A percentile compares a stretch with the other conserved stretches of the same genome.
Conservation (phyloP, 441 rosid species). For the Lepidium campestre region DNA sequence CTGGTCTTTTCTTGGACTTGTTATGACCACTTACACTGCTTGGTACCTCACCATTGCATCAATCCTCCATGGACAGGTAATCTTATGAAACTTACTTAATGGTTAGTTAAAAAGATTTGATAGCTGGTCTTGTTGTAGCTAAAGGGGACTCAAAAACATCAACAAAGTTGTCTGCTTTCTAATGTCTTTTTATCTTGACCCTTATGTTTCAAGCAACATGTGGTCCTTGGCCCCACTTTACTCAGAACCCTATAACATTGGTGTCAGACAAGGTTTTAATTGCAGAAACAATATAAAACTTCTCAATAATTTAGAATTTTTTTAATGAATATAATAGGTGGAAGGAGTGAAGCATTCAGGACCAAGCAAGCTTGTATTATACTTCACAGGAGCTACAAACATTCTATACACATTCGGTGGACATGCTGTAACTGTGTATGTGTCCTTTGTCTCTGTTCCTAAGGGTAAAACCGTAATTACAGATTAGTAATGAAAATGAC, state of each 20-base stretch:
- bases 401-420: slow-evolving; percentile 78
- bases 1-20: slow-evolving; percentile 76
- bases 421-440: slow-evolving; percentile 75
- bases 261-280: slow-evolving; percentile 17
- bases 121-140: slow-evolving; percentile 16
- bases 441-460: slow-evolving; percentile 17
- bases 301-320: too few species aligned
- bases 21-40: slow-evolving; percentile 78
- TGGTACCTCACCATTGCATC: slow-evolving; percentile 78
- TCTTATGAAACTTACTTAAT: too few species aligned
- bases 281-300: not conserved
- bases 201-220: slow-evolving; percentile 28
- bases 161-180: slow-evolving; percentile 25
- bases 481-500: slow-evolving; percentile 7
- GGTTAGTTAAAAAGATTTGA: slow-evolving; percentile 1
- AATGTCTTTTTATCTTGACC: slow-evolving; percentile 6
- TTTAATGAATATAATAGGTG: slow-evolving; percentile 27
- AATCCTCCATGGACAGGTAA: slow-evolving; percentile 70
- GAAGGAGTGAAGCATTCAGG: slow-evolving; percentile 63
- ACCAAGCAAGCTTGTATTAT: slow-evolving; percentile 52
- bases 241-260: slow-evolving; percentile 14
- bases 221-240: slow-evolving; percentile 10
- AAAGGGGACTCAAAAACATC: slow-evolving; percentile 25
- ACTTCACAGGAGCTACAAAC: slow-evolving; percentile 80
- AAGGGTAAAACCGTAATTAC: slow-evolving; percentile 9